Percentiles rank a stretch among this genome's conserved stretches.
Conservation (phyloP, 495 filamentous ascomycete genomes). For the Pseudotulostoma volvatum region DNA sequence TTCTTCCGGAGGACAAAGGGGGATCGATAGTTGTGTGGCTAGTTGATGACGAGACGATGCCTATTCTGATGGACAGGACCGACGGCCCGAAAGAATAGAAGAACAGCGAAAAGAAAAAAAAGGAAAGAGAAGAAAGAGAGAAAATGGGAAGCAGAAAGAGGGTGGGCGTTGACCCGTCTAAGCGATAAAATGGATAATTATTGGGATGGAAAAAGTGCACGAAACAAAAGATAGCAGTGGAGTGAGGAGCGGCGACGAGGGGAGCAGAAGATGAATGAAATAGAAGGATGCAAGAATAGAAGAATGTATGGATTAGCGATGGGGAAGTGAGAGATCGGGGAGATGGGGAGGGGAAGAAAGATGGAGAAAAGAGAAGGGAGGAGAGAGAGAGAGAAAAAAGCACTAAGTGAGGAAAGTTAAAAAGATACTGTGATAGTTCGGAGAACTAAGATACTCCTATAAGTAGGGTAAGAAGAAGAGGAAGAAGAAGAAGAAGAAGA, state of each 20-base stretch:
- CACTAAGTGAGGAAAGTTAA: conserved; percentile 10
- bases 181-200: conserved; percentile 8
- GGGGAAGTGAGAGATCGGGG: conserved; percentile 4
- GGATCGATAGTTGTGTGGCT: too few relatives aligned
- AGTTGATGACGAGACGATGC: too few relatives aligned
- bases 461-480: conserved; percentile 8
- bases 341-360: conserved; percentile 11
- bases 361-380: conserved; percentile 8
- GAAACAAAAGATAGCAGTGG: conserved; percentile 17
- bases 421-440: conserved; percentile 6
- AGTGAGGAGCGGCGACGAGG: conserved; percentile 2
- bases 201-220: conserved; percentile 30
- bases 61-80: too few relatives aligned
- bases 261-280: conserved; percentile 12
- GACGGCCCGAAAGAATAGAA: background rate
- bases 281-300: conserved; percentile 5
- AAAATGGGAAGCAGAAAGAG: conserved; percentile 14
- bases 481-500: conserved; percentile 5
- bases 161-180: conserved; percentile 2
- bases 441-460: conserved; percentile 11
- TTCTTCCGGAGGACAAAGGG: too few relatives aligned
- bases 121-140: conserved; percentile 20
- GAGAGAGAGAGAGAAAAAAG: conserved; percentile 10
- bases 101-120: conserved; percentile 5
- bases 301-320: conserved; percentile 13